Percentiles rank a stretch among this genome's conserved stretches.
Conservation (phyloP, 202 grass and related monocot genomes). For the Bolboschoenoplectus hybrid region DNA sequence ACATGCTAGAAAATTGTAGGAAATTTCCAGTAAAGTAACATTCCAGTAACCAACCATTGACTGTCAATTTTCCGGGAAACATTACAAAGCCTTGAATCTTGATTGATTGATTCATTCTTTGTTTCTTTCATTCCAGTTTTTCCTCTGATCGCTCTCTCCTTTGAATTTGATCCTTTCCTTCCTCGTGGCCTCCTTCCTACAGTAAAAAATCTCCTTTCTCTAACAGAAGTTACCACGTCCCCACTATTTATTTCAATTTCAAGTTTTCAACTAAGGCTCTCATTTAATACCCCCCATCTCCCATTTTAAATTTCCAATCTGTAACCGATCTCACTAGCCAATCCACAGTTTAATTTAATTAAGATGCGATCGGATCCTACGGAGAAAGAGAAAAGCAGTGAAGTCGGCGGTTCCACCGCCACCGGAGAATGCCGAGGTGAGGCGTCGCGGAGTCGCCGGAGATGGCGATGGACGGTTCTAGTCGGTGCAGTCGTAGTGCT, state of each 20-base stretch:
- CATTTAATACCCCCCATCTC: slow-evolving; percentile 40
- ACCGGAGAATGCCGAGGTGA: slow-evolving; percentile 1
- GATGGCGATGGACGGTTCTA: slow-evolving; percentile 30
- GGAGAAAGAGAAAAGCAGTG: not conserved
- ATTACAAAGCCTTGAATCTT: no score
- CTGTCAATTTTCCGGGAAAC: not conserved
- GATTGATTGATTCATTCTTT: no score
- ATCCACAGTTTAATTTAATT: not conserved
- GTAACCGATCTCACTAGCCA: not conserved
- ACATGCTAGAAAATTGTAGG: not conserved
- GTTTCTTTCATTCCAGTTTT: not conserved
- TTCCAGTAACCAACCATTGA: not conserved
- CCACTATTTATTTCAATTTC: not conserved
- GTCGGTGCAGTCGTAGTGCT: slow-evolving; percentile 50
- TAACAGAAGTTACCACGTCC: slow-evolving; percentile 24
- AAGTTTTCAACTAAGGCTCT: not conserved
- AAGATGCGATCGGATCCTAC: slow-evolving; percentile 23
- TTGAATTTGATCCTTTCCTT: not conserved
- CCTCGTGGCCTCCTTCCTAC: no score
- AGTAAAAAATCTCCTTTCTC: slow-evolving; percentile 31
- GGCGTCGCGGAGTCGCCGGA: slow-evolving; percentile 12
- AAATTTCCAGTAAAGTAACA: not conserved
- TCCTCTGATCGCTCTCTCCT: not conserved
- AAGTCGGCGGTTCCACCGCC: slow-evolving; percentile 9
- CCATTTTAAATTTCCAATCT: slow-evolving; percentile 44